phyloP scores from a whole-genome alignment of 306 rosid species.

The Castanea crenata region DNA sequence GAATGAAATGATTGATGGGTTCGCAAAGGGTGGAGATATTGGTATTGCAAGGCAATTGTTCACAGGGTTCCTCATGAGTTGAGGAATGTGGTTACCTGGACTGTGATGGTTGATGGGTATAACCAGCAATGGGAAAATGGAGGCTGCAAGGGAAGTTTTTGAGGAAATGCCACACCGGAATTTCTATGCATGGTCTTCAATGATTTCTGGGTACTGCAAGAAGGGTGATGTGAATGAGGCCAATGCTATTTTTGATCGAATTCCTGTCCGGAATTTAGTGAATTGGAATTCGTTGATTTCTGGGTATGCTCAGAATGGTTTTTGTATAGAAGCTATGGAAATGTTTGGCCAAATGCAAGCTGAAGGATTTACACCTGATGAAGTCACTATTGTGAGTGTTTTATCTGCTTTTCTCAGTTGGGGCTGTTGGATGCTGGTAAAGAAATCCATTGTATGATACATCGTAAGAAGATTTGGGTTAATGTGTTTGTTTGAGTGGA shows the following conservation, averaged over 20 bases:
- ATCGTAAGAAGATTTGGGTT: conserved; percentile 27
- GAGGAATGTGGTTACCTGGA: conserved; percentile 62
- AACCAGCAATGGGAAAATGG: conserved; percentile 61
- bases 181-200: conserved; percentile 69
- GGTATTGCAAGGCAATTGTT: conserved; percentile 48
- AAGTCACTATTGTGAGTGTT: conserved; percentile 53
- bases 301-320: conserved; percentile 69
- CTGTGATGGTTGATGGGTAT: conserved; percentile 79
- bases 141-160: conserved; percentile 56
- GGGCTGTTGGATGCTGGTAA: conserved; percentile 54
- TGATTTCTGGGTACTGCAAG: conserved; percentile 73
- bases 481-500: conserved; percentile 59
- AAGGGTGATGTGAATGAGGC: conserved; percentile 49
- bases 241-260: conserved; percentile 32
- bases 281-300: conserved; percentile 75
- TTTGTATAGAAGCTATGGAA: conserved; percentile 48
- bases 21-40: conserved; percentile 52
- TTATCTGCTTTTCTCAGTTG: conserved; percentile 64
- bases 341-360: conserved; percentile 46
- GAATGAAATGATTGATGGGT: conserved; percentile 72
- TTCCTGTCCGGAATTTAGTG: conserved; percentile 54
- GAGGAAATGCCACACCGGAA: conserved; percentile 57
- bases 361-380: conserved; percentile 55
- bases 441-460: conserved; percentile 46
- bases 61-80: conserved; percentile 44